These are phyloP conservation scores for Fusarium tanahbumbuense DNA, from an alignment of 2,329 filamentous ascomycete species.

Conservation along the genomic window DNA sequence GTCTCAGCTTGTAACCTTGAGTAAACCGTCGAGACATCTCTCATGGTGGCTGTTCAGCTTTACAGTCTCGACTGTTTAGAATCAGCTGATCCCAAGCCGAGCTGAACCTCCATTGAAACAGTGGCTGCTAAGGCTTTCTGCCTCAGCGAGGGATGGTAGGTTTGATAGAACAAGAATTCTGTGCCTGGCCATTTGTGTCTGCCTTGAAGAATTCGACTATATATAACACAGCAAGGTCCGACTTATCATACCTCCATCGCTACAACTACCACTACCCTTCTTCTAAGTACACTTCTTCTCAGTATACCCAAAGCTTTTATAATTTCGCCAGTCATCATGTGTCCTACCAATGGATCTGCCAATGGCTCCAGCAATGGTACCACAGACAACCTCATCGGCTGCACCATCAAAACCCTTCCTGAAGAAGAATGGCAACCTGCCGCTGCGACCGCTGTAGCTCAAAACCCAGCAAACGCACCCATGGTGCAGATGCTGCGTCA, in stretches of 20 bases:
- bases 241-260: not conserved
- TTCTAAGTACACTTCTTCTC: not conserved
- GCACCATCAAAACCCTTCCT: not conserved
- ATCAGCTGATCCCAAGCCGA: not conserved
- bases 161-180: not conserved
- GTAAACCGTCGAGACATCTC: not conserved
- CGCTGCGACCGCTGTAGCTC: not conserved
- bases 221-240: not conserved
- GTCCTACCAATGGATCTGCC: not conserved
- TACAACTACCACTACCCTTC: not conserved
- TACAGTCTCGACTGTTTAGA: not conserved
- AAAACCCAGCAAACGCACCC: not conserved
- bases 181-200: no score
- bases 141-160: rapidly evolving
- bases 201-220: not conserved
- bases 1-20: no score
- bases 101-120: not conserved
- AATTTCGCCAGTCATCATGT: not conserved
- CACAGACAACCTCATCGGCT: not conserved
- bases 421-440: not conserved
- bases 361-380: not conserved
- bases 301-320: not conserved
- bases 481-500: not conserved
- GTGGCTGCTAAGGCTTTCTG: not conserved
- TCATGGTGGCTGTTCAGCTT: not conserved